Evolutionary conservation across 2,329 filamentous ascomycete genomes (phyloP), one percentile per base, ranked within the genome.

Genomic region (Teratosphaeria viscida): DNA sequence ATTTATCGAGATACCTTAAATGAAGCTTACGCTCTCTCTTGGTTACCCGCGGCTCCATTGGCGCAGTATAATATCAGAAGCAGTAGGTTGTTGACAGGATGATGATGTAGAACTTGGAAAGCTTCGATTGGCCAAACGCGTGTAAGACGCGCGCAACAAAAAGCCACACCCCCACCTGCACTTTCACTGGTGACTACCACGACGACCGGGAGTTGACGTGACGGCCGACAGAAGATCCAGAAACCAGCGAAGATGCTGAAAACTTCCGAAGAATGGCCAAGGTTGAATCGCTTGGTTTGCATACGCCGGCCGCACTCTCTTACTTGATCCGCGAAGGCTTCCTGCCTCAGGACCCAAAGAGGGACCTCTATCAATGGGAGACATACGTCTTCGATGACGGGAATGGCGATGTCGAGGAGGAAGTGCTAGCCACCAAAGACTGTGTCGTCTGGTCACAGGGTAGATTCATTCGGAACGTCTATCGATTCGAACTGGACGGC

Each of bases 361-460:
- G 82, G 29, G 79, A 83, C 37, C 81, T 81, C 4, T 97, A 95
- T 73, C 79, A 78, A 60, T 97, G 94, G 92, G 82, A 89, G 37
- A 85, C 86, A 39, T 79, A 79, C 60, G 75, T 75, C 61, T 75
- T 79, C 54, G 72, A 76, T 34, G 58, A 63, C 16, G 61, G 61
- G 5, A 53, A 61, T 35, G 75, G 78, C 61, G 67, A 76, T 70
- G 43, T 76, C 72, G 85, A 92, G 66, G 91, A 96, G 68, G 92
- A 96, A 74, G 76, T 96, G 14, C 77, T 96, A 27, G 85, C 85
- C 57, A 94, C 91, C 11, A 79, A 84, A 29, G 80, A 82, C 61
- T 86, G 86, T 67, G 91, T 95, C 12, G 82, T 96, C 60, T 99
- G 92, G 92, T 95, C 90, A 47, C 85, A 90, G 60, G 91, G 90